Evolutionary conservation across 208 protist genomes (phyloP).

Genomic region (Herpetomonas tarakana): DNA sequence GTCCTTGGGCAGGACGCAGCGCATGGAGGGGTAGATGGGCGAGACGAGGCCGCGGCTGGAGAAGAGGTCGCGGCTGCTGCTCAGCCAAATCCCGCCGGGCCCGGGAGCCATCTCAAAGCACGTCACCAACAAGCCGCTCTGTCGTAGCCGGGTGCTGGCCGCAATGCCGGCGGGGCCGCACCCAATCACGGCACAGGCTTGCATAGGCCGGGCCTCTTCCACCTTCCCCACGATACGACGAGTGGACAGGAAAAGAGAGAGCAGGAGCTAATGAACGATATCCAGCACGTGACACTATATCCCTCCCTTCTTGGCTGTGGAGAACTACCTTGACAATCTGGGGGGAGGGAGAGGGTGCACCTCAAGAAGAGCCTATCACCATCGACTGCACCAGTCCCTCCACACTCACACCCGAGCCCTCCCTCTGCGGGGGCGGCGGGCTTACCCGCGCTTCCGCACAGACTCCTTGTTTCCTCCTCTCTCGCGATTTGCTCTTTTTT

Average conservation of each 20-base stretch:
- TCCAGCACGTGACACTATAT: no score
- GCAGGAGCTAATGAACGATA: not conserved
- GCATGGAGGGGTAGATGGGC: slow-evolving; percentile 80
- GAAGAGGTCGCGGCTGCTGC: slow-evolving; percentile 64
- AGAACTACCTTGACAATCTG: no score
- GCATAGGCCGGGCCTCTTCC: slow-evolving; percentile 37
- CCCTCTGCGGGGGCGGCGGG: no score
- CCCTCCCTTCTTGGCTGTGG: no score
- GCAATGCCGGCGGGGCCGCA: slow-evolving; percentile 85
- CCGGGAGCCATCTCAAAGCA: slow-evolving; percentile 73
- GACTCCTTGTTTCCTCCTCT: no score
- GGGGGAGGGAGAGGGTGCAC: no score
- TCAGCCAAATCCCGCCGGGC: slow-evolving; percentile 78
- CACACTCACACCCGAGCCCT: no score
- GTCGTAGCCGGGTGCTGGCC: slow-evolving; percentile 57
- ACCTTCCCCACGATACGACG: no score
- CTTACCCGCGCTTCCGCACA: no score
- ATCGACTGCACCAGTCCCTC: no score
- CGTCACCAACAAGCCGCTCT: slow-evolving; percentile 79
- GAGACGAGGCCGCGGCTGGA: slow-evolving; percentile 64
- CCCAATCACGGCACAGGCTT: slow-evolving; percentile 84
- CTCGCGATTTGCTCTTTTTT: no score
- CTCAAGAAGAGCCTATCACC: no score
- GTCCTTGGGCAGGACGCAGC: slow-evolving; percentile 84
- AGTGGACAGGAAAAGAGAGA: not conserved